Evolutionary conservation across 1,284 basidiomycete genomes (phyloP).

Genomic region (Heliocybe sulcata): DNA sequence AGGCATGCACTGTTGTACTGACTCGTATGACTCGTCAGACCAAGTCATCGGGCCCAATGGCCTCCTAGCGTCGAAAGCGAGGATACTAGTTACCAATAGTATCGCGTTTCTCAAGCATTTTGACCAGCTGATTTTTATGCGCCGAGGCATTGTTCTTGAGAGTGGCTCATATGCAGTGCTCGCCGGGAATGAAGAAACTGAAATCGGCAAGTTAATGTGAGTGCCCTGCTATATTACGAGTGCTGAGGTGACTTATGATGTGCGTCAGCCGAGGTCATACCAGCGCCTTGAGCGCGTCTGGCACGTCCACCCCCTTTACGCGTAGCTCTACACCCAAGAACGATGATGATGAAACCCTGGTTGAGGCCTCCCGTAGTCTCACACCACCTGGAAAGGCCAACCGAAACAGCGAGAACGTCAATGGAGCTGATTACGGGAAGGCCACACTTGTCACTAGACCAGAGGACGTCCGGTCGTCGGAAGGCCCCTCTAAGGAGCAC

Average conservation of each 20-base stretch:
- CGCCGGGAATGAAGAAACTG: conserved; percentile 56
- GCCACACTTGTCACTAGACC: conserved; percentile 33
- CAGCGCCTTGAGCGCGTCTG: conserved; percentile 42
- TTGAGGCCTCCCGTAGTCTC: conserved; percentile 9
- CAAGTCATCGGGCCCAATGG: conserved; percentile 88
- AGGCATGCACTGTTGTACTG: neutral
- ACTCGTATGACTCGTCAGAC: conserved; percentile 38
- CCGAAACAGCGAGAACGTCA: conserved; percentile 34
- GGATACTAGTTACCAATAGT: conserved; percentile 87
- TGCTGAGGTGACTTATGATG: neutral
- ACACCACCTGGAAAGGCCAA: neutral
- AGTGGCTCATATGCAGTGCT: conserved; percentile 63
- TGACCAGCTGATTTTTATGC: conserved; percentile 76
- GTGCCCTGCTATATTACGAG: conserved; percentile 19
- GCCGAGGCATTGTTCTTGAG: conserved; percentile 83
- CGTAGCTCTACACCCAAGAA: conserved; percentile 35
- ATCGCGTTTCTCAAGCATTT: conserved; percentile 81
- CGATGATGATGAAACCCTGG: conserved; percentile 13
- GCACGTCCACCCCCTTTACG: conserved; percentile 47
- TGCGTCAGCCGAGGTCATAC: conserved; percentile 27
- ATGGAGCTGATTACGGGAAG: conserved; percentile 36
- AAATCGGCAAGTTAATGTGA: conserved; percentile 80
- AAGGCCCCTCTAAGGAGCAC: conserved; percentile 67
- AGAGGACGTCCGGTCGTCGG: conserved; percentile 25
- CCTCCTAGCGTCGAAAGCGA: conserved; percentile 78